A percentile compares a stretch with the other conserved stretches of the same genome.
These are phyloP conservation scores for Articulospora tetracladia DNA, from an alignment of 495 filamentous ascomycete genomes.

Conservation along the genomic window DNA sequence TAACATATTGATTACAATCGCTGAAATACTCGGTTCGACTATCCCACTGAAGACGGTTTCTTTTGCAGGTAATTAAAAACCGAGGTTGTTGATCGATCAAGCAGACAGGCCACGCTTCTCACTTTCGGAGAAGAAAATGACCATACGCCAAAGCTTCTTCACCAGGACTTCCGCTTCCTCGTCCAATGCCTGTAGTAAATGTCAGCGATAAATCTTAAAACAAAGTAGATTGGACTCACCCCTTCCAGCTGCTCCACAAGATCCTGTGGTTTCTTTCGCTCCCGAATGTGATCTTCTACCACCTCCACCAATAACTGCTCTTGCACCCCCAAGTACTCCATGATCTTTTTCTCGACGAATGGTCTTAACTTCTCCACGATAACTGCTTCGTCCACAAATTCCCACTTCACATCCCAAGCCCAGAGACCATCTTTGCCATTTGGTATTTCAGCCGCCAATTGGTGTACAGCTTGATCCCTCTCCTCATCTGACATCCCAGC, in stretches of 20 bases:
- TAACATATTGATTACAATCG: background rate
- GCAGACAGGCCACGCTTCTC: constrained; percentile 86
- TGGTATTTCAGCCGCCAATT: constrained; percentile 87
- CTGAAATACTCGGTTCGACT: too few relatives aligned
- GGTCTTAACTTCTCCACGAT: constrained; percentile 85
- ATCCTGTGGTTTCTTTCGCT: constrained; percentile 70
- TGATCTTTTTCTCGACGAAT: constrained; percentile 97
- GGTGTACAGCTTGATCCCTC: constrained; percentile 68
- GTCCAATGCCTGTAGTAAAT: constrained; percentile 65
- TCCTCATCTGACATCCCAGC: constrained; percentile 79
- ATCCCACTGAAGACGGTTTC: too few relatives aligned
- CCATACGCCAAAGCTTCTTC: constrained; percentile 96
- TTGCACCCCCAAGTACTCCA: constrained; percentile 93
- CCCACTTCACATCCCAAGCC: constrained; percentile 91
- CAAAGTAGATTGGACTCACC: constrained; percentile 46
- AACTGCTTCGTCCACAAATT: constrained; percentile 81
- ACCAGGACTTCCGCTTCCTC: constrained; percentile 94
- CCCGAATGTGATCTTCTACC: constrained; percentile 81
- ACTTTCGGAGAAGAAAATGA: constrained; percentile 96
- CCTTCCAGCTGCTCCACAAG: constrained; percentile 81
- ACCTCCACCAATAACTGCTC: constrained; percentile 94
- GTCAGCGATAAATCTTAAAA: constrained; percentile 22
- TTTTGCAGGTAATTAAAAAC: background rate
- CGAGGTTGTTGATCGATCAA: constrained; percentile 21
- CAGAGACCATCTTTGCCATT: constrained; percentile 82